Evolutionary conservation across 1,139 yeast genomes (phyloP), one percentile per base, ranked within the genome.

Genomic region (Pichia inconspicua): DNA sequence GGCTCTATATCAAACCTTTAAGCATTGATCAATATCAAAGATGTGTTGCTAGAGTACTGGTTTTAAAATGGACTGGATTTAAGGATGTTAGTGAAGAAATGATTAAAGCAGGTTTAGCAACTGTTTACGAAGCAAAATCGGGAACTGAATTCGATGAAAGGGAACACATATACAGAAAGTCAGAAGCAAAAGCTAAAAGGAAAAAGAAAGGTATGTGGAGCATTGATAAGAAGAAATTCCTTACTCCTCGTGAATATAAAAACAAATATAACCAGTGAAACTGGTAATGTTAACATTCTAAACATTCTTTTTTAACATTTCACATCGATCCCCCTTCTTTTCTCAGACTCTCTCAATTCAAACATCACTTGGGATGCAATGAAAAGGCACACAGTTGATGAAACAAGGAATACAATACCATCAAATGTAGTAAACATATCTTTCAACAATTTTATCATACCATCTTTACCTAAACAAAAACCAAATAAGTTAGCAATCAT

Each of bases 401-500:
- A 63, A 2, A 84, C 63, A 54, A 87, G 82, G 61, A 85, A 86
- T 30, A 67, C 67, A 40, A 86, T 61, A 0, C 97, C 97, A 31
- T 74, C 71, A 36, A 66, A 61, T 0, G 97, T 87, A 34, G 77
- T 72, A 59, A 89, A 78, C 77, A 92, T 82, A 50, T 84, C 89
- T 31, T 66, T 62, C 27, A 92, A 67, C 58, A 92, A 73, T 44
- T 74, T 72, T 40, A 74, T 56, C 35, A 90, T 82, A 1, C 98
- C 98, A 55, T 88, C 96, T 41, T 82, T 71, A 6, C 97, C 97
- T 40, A 92, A 74, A 59, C 97, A 92, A 66, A 92, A 94, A 0
- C 99, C 99, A 60, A 85, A 89, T 47, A 94, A 68, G 60, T 94
- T 94, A 28, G 97, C 97, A 56, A 88, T 76, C 92, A 94, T 90